Conservation (phyloP, 306 rosid genomes). For the barrel medic (Medicago truncatula) region DNA sequence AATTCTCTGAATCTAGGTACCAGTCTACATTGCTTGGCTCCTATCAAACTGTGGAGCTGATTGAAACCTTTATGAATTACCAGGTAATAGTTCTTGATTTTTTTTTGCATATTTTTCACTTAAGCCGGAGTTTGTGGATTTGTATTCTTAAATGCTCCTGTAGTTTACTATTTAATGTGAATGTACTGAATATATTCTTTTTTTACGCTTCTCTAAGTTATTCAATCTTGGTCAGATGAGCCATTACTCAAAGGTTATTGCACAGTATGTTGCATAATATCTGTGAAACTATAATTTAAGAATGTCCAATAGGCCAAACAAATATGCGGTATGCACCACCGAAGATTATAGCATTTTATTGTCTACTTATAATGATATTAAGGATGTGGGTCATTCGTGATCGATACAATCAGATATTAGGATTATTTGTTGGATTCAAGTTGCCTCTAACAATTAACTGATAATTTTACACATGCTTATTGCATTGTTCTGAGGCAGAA, state of each 20-base stretch:
- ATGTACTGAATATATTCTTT: background rate
- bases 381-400: background rate
- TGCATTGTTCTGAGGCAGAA: conserved; percentile 16
- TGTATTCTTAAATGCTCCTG: conserved; percentile 9
- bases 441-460: conserved; percentile 1
- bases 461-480: background rate
- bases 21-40: conserved; percentile 94
- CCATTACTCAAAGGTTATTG: conserved; percentile 3
- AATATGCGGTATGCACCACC: background rate
- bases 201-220: conserved; percentile 6
- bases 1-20: conserved; percentile 64
- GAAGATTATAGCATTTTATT: conserved; percentile 12
- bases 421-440: conserved; percentile 1
- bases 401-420: conserved; percentile 9
- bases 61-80: conserved; percentile 96
- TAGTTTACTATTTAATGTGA: conserved; percentile 21
- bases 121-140: conserved; percentile 2
- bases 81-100: conserved; percentile 60
- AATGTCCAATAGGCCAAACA: conserved; percentile 8
- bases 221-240: background rate
- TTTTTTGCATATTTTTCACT: conserved; percentile 5
- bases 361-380: conserved; percentile 6
- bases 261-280: background rate
- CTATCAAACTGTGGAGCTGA: conserved; percentile 89
- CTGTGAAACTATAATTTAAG: conserved; percentile 15